Base-by-base conservation (phyloP, 495 filamentous ascomycete species). In the Xylaria castorea region DNA sequence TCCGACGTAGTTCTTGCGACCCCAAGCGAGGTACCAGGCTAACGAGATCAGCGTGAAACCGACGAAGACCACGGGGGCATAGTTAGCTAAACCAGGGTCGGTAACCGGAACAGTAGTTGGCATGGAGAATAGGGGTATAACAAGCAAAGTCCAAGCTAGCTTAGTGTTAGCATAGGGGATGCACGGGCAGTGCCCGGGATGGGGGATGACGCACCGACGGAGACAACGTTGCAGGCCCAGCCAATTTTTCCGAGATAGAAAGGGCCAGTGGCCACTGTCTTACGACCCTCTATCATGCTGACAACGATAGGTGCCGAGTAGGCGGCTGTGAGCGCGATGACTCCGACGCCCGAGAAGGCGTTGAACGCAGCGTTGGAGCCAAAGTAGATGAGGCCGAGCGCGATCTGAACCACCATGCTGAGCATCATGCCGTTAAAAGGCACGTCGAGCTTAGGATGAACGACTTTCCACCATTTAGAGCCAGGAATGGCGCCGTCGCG, bases 1-100 rank as follows among this genome's bases (percentile, higher is more conserved):
- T 0, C 92, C 92, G 12, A 82, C 86, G 77, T 93, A 94, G 74
- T 91, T 84, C 79, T 90, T 91, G 71, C 89, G 87, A 46, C 92
- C 92, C 84, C 92, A 85, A 12, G 73, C 79, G 22, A 79, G 27
- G 71, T 86, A 86, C 83, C 83, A 85, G 16, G 34, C 75, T 40
- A 71, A 63, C 6, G 83, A 85, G 53, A 90, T 81, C 9, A 81
- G 76, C 34, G 88, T 85, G 67, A 92, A 91, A 4, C 87, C 90
- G 25, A 92, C 88, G 38, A 86, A 82, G 1, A 91, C 90, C 0
- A 91, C 90, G 5, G 88, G 86, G 1, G 90, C 91, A 75, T 91
- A 92, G 77, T 91, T 91, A 84, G 89, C 89, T 62, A 90, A 76
- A 16, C 86, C 87, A 68, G 88, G 83, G 30, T 83, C 84, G 3